Base-by-base conservation (phyloP, 2,329 filamentous ascomycete genomes). In the Scedosporium boydii region DNA sequence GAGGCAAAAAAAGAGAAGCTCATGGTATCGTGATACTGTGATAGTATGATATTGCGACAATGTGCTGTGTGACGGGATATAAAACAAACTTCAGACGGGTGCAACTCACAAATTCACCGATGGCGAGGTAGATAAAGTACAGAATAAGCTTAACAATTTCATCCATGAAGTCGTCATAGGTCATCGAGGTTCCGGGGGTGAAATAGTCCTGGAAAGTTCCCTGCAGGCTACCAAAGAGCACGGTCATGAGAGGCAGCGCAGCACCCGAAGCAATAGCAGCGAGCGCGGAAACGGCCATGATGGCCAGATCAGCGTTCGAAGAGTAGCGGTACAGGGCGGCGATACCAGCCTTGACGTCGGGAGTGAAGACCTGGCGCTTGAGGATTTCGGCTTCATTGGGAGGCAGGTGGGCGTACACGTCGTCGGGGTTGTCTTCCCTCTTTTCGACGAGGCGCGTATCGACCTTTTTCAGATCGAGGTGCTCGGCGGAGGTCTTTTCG, bases 111-210 rank as follows among this genome's bases (percentile, higher is more conserved):
- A 96, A 96, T 70, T 93, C 88, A 66, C 81, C 91, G 63, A 96
- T 86, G 53, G 84, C 91, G 57, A 96, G 82, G 72, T 96, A 96
- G 41, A 96, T 77, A 67, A 96, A 95, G 74, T 96, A 96, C 42
- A 96, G 75, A 10, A 92, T 88, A 68, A 88, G 83, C 53, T 80
- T 78, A 7, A 76, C 76, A 68, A 96, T 77, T 64, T 85, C 76
- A 61, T 76, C 65, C 59, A 81, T 79, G 74, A 95, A 95, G 0
- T 78, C 75, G 44, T 78, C 70, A 51, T 80, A 80, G 1, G 74
- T 70, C 18, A 82, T 76, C 1, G 79, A 74, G 0, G 69, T 71
- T 6, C 75, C 75, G 3, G 68, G 61, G 21, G 77, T 72, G 66
- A 89, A 83, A 67, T 85, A 90, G 23, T 78, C 71, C 68, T 89